phyloP scores from a whole-genome alignment of 495 filamentous ascomycete species.

The Hypoxylon subgilvum region DNA sequence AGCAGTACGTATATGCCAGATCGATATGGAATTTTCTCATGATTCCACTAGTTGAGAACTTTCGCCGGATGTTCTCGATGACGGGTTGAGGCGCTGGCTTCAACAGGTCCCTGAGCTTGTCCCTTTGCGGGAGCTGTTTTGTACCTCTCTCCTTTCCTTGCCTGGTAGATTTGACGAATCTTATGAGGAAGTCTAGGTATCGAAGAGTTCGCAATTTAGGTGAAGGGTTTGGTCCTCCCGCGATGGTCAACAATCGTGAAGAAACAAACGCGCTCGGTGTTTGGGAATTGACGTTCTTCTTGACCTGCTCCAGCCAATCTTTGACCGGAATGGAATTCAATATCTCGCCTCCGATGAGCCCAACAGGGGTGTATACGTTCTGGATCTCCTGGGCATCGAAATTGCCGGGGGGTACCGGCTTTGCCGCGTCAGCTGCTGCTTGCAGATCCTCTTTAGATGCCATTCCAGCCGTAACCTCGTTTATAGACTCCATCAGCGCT shows the following conservation, averaged over 20 bases:
- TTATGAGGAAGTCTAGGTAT: constrained; percentile 70
- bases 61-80: constrained; percentile 69
- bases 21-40: constrained; percentile 69
- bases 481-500: constrained; percentile 68
- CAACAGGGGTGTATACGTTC: constrained; percentile 79
- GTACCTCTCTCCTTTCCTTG: constrained; percentile 49
- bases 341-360: constrained; percentile 68
- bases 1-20: constrained; percentile 71
- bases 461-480: constrained; percentile 61
- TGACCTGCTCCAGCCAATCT: constrained; percentile 75
- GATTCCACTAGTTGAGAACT: constrained; percentile 67
- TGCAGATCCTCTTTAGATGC: constrained; percentile 68
- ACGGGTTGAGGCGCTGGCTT: constrained; percentile 64
- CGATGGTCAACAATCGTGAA: constrained; percentile 62
- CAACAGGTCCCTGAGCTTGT: constrained; percentile 56
- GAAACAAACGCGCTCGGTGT: constrained; percentile 73
- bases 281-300: constrained; percentile 59
- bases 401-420: constrained; percentile 81
- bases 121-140: constrained; percentile 52
- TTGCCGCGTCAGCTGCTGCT: constrained; percentile 67
- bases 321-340: constrained; percentile 67
- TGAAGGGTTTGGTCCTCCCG: constrained; percentile 60
- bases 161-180: constrained; percentile 57
- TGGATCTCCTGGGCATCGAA: constrained; percentile 71
- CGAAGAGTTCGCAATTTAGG: constrained; percentile 66